A percentile compares a stretch with the other conserved stretches of the same genome.
Conservation (phyloP, 805 yeast genomes). For the Metschnikowia aberdeeniae region DNA sequence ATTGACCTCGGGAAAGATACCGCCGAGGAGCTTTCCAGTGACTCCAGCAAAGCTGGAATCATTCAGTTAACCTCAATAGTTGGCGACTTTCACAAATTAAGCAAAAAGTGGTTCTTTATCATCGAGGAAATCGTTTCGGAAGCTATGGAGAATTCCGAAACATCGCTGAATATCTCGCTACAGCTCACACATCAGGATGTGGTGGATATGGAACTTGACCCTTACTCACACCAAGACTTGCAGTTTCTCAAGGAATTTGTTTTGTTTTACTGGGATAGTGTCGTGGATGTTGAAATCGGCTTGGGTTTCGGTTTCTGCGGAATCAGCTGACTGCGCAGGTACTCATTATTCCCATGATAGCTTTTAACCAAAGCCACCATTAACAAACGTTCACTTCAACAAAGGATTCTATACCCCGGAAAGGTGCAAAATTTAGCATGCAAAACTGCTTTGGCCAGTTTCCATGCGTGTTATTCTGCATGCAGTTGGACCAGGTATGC, state of each 20-base stretch:
- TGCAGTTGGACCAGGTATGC: no score
- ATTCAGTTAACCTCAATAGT: conserved; percentile 24
- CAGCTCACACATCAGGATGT: conserved; percentile 40
- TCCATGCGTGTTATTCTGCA: no score
- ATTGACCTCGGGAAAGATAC: conserved; percentile 1
- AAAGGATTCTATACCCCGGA: no score
- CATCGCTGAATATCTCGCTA: conserved; percentile 17
- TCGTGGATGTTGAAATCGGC: conserved; percentile 31
- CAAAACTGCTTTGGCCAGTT: no score
- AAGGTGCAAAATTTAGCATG: no score
- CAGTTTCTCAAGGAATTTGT: conserved; percentile 36
- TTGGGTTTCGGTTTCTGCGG: conserved; percentile 34
- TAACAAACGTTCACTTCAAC: no score
- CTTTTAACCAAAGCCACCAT: not conserved
- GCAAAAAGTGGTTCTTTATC: conserved; percentile 34
- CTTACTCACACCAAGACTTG: conserved; percentile 35
- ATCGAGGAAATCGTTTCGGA: conserved; percentile 35
- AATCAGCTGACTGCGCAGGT: not conserved
- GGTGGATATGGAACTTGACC: conserved; percentile 41
- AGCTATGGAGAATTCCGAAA: conserved; percentile 18
- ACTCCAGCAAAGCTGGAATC: conserved; percentile 4
- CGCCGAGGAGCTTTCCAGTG: conserved; percentile 6
- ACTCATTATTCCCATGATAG: not conserved
- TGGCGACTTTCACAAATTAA: conserved; percentile 38
- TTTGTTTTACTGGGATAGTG: conserved; percentile 30